Evolutionary conservation across 2,329 filamentous ascomycete species (phyloP).

Genomic region (Domatiomyces globalis): DNA sequence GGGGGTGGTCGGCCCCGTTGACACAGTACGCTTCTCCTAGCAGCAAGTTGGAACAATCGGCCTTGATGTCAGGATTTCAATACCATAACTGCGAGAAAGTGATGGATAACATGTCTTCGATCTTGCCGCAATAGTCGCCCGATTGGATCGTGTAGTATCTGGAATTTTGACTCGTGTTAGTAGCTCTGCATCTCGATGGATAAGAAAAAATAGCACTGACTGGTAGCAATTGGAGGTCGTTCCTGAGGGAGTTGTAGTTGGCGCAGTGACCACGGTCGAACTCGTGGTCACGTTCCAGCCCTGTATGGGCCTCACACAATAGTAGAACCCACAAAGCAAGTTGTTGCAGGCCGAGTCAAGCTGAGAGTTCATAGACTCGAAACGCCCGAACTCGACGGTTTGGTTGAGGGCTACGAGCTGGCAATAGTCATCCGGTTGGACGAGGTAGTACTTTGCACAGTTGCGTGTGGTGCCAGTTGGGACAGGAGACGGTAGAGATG

Average conservation of each 20-base stretch:
- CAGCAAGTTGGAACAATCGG: slow-evolving; percentile 21
- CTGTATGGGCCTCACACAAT: slow-evolving; percentile 14
- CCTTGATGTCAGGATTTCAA: slow-evolving; percentile 21
- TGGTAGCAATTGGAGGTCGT: slow-evolving; percentile 8
- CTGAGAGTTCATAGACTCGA: slow-evolving; percentile 19
- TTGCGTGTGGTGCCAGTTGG: slow-evolving; percentile 5
- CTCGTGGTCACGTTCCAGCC: slow-evolving; percentile 7
- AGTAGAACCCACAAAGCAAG: slow-evolving; percentile 17
- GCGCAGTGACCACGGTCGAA: slow-evolving; percentile 3
- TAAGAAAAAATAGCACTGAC: not conserved
- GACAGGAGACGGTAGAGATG: slow-evolving; percentile 4
- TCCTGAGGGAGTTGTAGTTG: slow-evolving; percentile 5
- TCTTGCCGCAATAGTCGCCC: slow-evolving; percentile 20
- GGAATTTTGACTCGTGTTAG: not conserved
- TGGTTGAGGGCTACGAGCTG: slow-evolving; percentile 9
- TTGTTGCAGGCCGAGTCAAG: slow-evolving; percentile 18
- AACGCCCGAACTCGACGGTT: slow-evolving; percentile 6
- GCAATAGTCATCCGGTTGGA: slow-evolving; percentile 7
- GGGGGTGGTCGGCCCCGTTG: not conserved
- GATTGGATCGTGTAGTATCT: slow-evolving; percentile 4
- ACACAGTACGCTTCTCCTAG: slow-evolving; percentile 18
- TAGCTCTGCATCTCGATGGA: not conserved
- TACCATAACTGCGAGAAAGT: slow-evolving; percentile 14
- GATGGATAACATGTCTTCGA: slow-evolving; percentile 16
- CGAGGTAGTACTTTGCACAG: slow-evolving; percentile 7